Conservation (phyloP, 768 basidiomycete genomes). For the Lenzites betulinus region DNA sequence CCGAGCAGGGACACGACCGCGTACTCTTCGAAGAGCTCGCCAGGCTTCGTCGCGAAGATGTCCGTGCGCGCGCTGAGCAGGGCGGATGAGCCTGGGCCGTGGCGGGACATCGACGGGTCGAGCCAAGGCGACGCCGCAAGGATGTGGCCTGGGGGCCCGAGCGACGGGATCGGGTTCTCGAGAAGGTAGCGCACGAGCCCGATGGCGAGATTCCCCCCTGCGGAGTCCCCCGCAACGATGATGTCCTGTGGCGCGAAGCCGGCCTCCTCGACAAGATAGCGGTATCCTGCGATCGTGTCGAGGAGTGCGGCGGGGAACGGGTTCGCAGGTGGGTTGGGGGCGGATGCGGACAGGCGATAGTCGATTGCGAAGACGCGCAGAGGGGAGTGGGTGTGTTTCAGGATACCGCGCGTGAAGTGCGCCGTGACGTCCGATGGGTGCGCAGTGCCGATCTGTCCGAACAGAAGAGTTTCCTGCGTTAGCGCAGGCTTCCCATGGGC, state of each 20-base stretch:
- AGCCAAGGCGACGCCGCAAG: conserved; percentile 58
- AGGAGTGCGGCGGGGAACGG: conserved; percentile 78
- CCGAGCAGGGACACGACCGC: conserved; percentile 47
- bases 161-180: conserved; percentile 44
- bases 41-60: conserved; percentile 22
- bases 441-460: conserved; percentile 45
- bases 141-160: conserved; percentile 45
- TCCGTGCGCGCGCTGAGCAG: conserved; percentile 31
- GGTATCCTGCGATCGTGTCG: conserved; percentile 74
- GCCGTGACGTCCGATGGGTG: conserved; percentile 54
- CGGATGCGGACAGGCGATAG: conserved; percentile 63
- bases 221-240: conserved; percentile 72
- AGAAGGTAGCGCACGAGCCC: conserved; percentile 64
- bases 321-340: conserved; percentile 42
- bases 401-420: conserved; percentile 46
- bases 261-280: conserved; percentile 60
- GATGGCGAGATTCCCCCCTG: conserved; percentile 72
- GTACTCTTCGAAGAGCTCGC: conserved; percentile 29
- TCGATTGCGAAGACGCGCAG: conserved; percentile 62
- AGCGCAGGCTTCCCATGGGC: neutral
- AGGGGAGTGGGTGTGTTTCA: conserved; percentile 47
- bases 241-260: conserved; percentile 63
- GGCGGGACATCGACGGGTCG: conserved; percentile 49
- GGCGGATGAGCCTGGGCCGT: conserved; percentile 16
- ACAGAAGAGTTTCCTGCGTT: neutral